A percentile compares a stretch with the other conserved stretches of the same genome.
These are phyloP conservation scores for Alloascoidea hylecoeti DNA, from an alignment of 805 yeast species.

Conservation along the genomic window DNA sequence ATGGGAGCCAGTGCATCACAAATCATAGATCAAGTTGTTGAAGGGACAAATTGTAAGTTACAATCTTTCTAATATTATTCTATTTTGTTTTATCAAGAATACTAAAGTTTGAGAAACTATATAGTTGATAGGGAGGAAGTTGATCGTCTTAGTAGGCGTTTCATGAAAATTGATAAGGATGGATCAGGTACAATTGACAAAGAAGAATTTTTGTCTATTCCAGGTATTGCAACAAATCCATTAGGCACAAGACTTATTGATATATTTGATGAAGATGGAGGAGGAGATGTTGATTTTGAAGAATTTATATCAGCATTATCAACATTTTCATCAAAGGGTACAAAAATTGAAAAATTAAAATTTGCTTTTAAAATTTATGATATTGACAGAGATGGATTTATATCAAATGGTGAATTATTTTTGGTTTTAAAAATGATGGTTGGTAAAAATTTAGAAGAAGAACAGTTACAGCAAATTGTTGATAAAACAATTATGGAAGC, in stretches of 20 bases:
- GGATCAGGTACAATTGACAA: slow-evolving; percentile 86
- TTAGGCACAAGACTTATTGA: slow-evolving; percentile 83
- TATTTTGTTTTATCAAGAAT: not conserved
- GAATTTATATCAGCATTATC: slow-evolving; percentile 84
- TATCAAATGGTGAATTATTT: slow-evolving; percentile 90
- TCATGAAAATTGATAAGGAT: slow-evolving; percentile 91
- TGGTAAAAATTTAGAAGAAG: slow-evolving; percentile 75
- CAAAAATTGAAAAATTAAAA: slow-evolving; percentile 63
- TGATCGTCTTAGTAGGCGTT: slow-evolving; percentile 79
- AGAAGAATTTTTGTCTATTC: slow-evolving; percentile 81
- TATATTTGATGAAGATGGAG: slow-evolving; percentile 84
- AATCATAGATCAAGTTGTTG: slow-evolving; percentile 53
- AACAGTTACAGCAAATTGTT: slow-evolving; percentile 90
- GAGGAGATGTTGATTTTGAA: slow-evolving; percentile 89
- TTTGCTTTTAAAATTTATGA: slow-evolving; percentile 93
- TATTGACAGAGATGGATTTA: slow-evolving; percentile 87
- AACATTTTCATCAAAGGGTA: slow-evolving; percentile 76
- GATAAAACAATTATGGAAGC: slow-evolving; percentile 93
- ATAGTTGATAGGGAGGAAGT: slow-evolving; percentile 78
- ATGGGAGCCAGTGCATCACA: slow-evolving; percentile 56
- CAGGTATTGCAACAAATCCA: slow-evolving; percentile 86
- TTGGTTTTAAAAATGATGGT: slow-evolving; percentile 95
- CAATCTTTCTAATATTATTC: not conserved
- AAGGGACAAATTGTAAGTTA: slow-evolving; percentile 63
- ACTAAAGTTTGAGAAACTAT: not conserved